Evolutionary conservation across 2,329 filamentous ascomycete genomes (phyloP).

Genomic region (Rhytidhysteron rufulum): DNA sequence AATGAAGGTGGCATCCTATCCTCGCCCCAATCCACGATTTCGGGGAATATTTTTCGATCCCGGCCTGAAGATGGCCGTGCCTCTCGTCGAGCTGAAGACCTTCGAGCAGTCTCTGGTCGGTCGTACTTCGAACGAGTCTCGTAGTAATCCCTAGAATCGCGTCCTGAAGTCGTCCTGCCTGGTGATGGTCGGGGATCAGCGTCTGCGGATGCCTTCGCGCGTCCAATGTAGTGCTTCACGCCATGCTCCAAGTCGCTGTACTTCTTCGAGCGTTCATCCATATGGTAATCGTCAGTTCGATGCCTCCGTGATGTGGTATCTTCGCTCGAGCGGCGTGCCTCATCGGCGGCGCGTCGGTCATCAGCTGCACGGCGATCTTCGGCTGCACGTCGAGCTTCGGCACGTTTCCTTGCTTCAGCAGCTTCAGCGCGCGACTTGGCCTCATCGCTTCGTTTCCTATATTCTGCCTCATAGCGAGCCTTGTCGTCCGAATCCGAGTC

Average conservation of each 20-base stretch:
- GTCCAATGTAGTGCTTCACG: slow-evolving; percentile 27
- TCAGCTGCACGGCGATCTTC: slow-evolving; percentile 23
- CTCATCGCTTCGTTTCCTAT: slow-evolving; percentile 25
- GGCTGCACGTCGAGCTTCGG: slow-evolving; percentile 8
- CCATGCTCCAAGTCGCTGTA: slow-evolving; percentile 21
- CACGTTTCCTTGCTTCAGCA: slow-evolving; percentile 11
- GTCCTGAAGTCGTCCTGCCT: slow-evolving; percentile 21
- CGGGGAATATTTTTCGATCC: slow-evolving; percentile 18
- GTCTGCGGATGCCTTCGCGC: slow-evolving; percentile 17
- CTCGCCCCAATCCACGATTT: slow-evolving; percentile 30
- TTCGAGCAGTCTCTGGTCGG: slow-evolving; percentile 26
- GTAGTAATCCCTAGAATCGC: slow-evolving; percentile 24
- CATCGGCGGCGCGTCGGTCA: slow-evolving; percentile 22
- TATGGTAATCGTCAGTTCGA: slow-evolving; percentile 13
- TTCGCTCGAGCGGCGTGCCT: slow-evolving; percentile 23
- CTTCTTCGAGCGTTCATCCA: slow-evolving; percentile 16
- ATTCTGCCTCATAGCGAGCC: slow-evolving; percentile 26
- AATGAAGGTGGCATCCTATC: slow-evolving; percentile 30
- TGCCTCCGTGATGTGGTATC: slow-evolving; percentile 6
- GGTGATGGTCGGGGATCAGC: slow-evolving; percentile 23
- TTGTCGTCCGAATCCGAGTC: slow-evolving; percentile 28
- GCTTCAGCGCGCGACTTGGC: slow-evolving; percentile 10
- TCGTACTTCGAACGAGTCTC: slow-evolving; percentile 21
- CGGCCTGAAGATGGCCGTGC: slow-evolving; percentile 19
- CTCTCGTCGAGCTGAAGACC: slow-evolving; percentile 27